Evolutionary conservation across 345 rosid genomes (phyloP).

Genomic region (Kernera saxatilis): DNA sequence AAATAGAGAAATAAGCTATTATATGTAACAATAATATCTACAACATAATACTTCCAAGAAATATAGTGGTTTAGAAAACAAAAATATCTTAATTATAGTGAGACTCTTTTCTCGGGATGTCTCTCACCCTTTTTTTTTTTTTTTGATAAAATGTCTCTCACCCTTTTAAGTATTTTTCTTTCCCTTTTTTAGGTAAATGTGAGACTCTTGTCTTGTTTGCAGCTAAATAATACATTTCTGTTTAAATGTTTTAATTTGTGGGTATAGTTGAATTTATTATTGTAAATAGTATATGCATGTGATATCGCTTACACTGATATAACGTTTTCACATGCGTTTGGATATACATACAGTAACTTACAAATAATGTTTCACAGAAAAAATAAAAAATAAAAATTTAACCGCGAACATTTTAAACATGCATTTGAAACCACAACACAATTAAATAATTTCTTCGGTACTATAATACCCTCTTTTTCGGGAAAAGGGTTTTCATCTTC

Average conservation of each 20-base stretch:
- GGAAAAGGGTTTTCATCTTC: slow-evolving; percentile 14
- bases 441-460: slow-evolving; percentile 4
- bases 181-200: too few relatives aligned
- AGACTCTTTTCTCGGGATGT: slow-evolving; percentile 9
- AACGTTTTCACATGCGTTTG: background rate
- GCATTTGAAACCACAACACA: slow-evolving; percentile 7
- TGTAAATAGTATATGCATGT: slow-evolving; percentile 8
- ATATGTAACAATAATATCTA: background rate
- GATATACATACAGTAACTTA: background rate
- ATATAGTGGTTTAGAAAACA: background rate
- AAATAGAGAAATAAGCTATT: background rate
- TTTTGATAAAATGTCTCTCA: too few relatives aligned
- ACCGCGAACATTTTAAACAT: background rate
- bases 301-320: background rate
- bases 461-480: slow-evolving; percentile 10
- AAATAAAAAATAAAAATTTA: background rate
- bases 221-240: background rate
- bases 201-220: slow-evolving; percentile 6
- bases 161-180: background rate
- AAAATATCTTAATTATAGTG: background rate
- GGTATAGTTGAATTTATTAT: background rate
- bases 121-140: background rate
- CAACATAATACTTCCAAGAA: slow-evolving; percentile 5
- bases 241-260: background rate
- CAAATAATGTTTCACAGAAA: background rate